Evolutionary conservation across 176 grass and related monocot species (phyloP).

Genomic region (Rhynchospora pubera): DNA sequence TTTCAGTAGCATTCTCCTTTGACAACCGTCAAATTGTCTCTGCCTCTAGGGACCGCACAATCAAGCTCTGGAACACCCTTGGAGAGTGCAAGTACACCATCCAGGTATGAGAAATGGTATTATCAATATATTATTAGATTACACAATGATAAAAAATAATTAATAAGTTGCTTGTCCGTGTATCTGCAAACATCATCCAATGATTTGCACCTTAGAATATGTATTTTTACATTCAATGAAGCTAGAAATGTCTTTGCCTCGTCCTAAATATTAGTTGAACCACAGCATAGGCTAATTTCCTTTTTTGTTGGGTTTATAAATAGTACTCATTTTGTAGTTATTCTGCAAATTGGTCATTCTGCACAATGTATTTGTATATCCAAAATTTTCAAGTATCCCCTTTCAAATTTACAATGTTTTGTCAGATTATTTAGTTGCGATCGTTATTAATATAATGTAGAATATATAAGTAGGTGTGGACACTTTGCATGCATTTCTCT

Average conservation of each 20-base stretch:
- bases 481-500: neutral
- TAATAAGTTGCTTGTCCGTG: too few species aligned
- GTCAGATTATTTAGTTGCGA: neutral
- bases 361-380: neutral
- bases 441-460: neutral
- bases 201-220: neutral
- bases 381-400: neutral
- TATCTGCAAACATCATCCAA: neutral
- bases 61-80: constrained; percentile 97
- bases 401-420: neutral
- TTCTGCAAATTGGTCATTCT: neutral
- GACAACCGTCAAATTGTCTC: constrained; percentile 97
- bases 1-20: constrained; percentile 83
- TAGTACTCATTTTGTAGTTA: neutral
- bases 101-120: constrained; percentile 10
- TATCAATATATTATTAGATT: neutral
- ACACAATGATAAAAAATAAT: neutral
- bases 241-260: too few species aligned
- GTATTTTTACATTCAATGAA: too few species aligned
- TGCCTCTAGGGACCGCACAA: constrained; percentile 70
- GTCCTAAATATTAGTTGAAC: neutral
- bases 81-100: constrained; percentile 99
- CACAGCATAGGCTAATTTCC: neutral
- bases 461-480: neutral
- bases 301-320: neutral